Evolutionary conservation across 192 early-diverging fungal genomes (phyloP), one percentile per base, ranked within the genome.

Genomic region (Chytriomyces hyalinus): DNA sequence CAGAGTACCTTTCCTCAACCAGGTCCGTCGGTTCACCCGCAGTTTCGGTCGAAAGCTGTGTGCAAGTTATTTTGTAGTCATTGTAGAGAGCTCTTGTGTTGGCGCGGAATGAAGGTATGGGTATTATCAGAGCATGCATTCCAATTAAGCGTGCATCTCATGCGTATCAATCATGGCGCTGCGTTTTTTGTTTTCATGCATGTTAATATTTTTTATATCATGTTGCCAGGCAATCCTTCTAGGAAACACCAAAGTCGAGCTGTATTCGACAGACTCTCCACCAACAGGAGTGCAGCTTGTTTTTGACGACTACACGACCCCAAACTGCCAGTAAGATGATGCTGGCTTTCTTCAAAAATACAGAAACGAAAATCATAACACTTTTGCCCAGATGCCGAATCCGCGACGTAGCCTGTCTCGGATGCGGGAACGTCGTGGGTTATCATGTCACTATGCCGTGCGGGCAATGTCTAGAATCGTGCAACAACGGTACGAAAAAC

Each of bases 371-470:
- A 57, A 57, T 20, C 20, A 4, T 57, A n/a, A 57, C 53, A 57
- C 13, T 22, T 24, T 51, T 61, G 0, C 49, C 28, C 65, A 82
- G 80, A 43, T 89, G 87, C 69, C 65, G 85, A 48, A 89, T 89
- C 43, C 65, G 83, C 13, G 87, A 89, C 72, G 87, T 84, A 24
- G 87, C 87, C 6, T 89, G 87, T 61, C 71, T 87, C 15, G 84
- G 84, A 6, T 89, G 88, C 72, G 88, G 88, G 49, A 89, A 89
- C 64, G 87, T 87, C 45, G 87, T 89, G 10, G 86, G 85, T 11
- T 89, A 89, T 74, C 87, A 89, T 74, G 88, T 89, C 5, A 89
- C 88, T 10, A 81, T 86, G 50, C 88, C 88, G 20, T 89, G 88
- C 75, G 81, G 73, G 43, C 78, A 73, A 51, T 89, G 88, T 71